Evolutionary conservation across 2,329 filamentous ascomycete genomes (phyloP), one percentile per base, ranked within the genome.

Genomic region (Xylariaceae sp.): DNA sequence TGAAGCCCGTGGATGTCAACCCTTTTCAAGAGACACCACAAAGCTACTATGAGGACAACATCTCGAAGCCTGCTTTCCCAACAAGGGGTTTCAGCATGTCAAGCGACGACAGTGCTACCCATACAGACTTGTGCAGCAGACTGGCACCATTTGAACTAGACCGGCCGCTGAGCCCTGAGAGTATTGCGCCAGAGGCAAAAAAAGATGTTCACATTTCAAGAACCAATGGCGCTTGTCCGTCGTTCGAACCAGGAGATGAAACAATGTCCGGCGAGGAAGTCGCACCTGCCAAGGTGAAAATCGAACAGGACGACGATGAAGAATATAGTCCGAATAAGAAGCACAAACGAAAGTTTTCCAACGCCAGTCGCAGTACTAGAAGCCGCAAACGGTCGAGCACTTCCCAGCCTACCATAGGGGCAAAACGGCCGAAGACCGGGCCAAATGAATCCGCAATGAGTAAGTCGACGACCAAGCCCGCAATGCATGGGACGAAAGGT

Each of bases 1-100:
- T 76, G n/a, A 74, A 73, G 47, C 71, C 66, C 20, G 58, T 61
- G 14, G 71, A 76, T 32, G 68, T 75, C 42, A 71, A 71, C 52
- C 61, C 64, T 7, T 66, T 62, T 21, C 71, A 71, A 40, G 71
- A 72, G n/a, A 48, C 62, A 1, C 59, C 66, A n/a, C 61, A 61
- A 20, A 57, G 50, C 32, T 68, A 61, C 60, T 69, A 69, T 26
- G 71, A 70, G 19, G 70, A 73, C 14, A 56, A 49, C 37, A 57
- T 58, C 42, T 40, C 54, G n/a, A 44, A 40, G 16, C 43, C 63
- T 20, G 63, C 67, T 19, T 69, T 72, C 9, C 59, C 67, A 26
- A 50, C 58, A 2, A 66, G 65, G 14, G 65, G 62, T 20, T 67
- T 65, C 51, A 73, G 69, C 48, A 71, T 71, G 63, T 72, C 69